phyloP scores from a whole-genome alignment of 257 asterid species.

The Solanum medicagineum region DNA sequence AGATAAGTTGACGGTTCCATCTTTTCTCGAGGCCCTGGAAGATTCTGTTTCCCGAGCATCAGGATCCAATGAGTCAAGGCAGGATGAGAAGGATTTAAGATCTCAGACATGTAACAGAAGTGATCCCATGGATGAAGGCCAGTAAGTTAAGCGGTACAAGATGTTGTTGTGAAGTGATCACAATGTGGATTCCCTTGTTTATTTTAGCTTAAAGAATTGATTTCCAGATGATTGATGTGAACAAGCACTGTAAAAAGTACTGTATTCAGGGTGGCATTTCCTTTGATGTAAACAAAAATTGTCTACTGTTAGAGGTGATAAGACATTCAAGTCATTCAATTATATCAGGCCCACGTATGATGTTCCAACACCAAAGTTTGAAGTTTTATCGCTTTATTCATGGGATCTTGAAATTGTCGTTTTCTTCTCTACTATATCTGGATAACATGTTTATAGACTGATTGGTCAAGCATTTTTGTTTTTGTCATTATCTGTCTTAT shows the following conservation, averaged over 20 bases:
- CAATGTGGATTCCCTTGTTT: neutral
- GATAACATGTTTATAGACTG: neutral
- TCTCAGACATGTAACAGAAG: conserved; percentile 32
- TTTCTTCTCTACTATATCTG: neutral
- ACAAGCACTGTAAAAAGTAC: neutral
- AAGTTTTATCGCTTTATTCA: neutral
- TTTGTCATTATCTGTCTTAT: no score
- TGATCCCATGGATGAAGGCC: conserved; percentile 80
- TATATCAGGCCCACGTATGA: neutral
- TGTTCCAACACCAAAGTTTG: neutral
- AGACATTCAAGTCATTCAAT: neutral
- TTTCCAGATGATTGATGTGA: neutral
- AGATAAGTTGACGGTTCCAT: conserved; percentile 78
- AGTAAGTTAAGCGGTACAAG: neutral
- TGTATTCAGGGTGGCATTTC: neutral
- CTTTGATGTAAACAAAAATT: neutral
- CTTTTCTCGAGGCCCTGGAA: conserved; percentile 97
- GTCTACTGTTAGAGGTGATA: neutral
- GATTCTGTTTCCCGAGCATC: conserved; percentile 52
- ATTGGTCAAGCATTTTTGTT: neutral
- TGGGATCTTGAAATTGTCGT: neutral
- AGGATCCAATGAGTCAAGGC: conserved; percentile 32
- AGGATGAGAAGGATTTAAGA: conserved; percentile 27
- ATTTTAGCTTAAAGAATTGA: neutral
- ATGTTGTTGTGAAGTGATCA: neutral